phyloP scores from a whole-genome alignment of 176 grass and related monocot species.

The Eremochloa ophiuroides region DNA sequence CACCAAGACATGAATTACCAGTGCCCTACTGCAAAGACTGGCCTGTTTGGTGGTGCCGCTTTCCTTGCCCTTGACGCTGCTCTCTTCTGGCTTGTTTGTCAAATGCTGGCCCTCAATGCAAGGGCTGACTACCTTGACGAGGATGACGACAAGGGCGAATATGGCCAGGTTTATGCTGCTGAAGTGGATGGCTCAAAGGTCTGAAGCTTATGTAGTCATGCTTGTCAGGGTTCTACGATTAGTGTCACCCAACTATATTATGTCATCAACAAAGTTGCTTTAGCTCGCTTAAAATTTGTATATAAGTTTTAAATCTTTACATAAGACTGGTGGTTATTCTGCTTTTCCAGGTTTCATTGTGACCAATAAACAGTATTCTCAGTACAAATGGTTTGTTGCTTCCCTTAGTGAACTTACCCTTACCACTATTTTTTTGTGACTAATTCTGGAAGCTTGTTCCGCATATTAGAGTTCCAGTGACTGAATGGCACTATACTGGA shows the following conservation, averaged over 20 bases:
- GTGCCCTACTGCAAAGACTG: slow-evolving; percentile 84
- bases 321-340: slow-evolving; percentile 14
- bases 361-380: neutral
- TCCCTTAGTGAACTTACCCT: neutral
- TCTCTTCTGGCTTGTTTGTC: slow-evolving; percentile 70
- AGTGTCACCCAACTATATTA: neutral
- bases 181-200: slow-evolving; percentile 22
- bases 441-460: neutral
- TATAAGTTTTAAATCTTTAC: slow-evolving; percentile 17
- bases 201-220: neutral
- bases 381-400: neutral
- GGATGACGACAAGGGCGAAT: slow-evolving; percentile 56
- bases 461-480: neutral
- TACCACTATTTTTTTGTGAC: neutral
- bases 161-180: slow-evolving; percentile 57
- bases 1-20: slow-evolving; percentile 50
- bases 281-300: slow-evolving; percentile 30
- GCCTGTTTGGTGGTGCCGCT: slow-evolving; percentile 75
- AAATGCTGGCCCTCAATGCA: slow-evolving; percentile 72
- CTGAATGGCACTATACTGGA: neutral
- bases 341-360: slow-evolving; percentile 15
- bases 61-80: slow-evolving; percentile 63
- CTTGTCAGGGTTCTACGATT: neutral
- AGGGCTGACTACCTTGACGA: slow-evolving; percentile 68
- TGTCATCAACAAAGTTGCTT: neutral